phyloP scores from a whole-genome alignment of 495 filamentous ascomycete genomes.

The Clavariopsis aquatica region DNA sequence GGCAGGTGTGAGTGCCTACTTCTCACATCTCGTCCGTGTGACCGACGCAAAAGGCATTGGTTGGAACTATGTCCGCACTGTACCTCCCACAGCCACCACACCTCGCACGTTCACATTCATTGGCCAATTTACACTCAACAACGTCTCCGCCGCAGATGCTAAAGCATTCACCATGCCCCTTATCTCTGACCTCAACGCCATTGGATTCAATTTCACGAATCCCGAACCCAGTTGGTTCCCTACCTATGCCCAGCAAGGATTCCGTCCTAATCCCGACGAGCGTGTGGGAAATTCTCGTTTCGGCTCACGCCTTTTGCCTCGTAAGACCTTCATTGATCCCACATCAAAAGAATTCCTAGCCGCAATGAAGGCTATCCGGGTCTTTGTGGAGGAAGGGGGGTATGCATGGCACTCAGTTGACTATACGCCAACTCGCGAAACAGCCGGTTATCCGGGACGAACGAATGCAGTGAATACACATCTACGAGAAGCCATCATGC shows the following conservation, averaged over 20 bases:
- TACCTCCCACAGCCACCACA: not conserved
- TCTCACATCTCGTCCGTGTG: slow-evolving; percentile 16
- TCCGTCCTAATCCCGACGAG: slow-evolving; percentile 13
- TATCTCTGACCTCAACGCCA: slow-evolving; percentile 10
- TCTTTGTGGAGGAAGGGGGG: slow-evolving; percentile 33
- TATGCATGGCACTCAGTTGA: slow-evolving; percentile 33
- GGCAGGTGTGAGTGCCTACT: slow-evolving; percentile 22
- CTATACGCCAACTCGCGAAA: slow-evolving; percentile 16
- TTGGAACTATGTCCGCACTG: slow-evolving; percentile 27
- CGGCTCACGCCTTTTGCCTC: slow-evolving; percentile 31
- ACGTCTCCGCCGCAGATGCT: slow-evolving; percentile 4
- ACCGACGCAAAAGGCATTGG: slow-evolving; percentile 21
- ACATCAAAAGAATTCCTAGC: slow-evolving; percentile 8
- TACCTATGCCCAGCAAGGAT: slow-evolving; percentile 11
- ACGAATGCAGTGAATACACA: slow-evolving; percentile 15
- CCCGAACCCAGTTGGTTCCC: slow-evolving; percentile 11
- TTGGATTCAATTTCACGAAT: slow-evolving; percentile 25
- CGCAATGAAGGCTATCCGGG: slow-evolving; percentile 22
- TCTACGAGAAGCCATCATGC: slow-evolving; percentile 23
- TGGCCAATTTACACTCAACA: slow-evolving; percentile 9
- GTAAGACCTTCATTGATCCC: slow-evolving; percentile 18
- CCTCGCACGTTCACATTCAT: slow-evolving; percentile 11
- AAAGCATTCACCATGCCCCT: slow-evolving; percentile 24
- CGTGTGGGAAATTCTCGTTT: slow-evolving; percentile 17
- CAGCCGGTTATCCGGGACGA: slow-evolving; percentile 27